Evolutionary conservation across 1,139 yeast species (phyloP).

Genomic region (Blastobotrys raffinosifermentans): DNA sequence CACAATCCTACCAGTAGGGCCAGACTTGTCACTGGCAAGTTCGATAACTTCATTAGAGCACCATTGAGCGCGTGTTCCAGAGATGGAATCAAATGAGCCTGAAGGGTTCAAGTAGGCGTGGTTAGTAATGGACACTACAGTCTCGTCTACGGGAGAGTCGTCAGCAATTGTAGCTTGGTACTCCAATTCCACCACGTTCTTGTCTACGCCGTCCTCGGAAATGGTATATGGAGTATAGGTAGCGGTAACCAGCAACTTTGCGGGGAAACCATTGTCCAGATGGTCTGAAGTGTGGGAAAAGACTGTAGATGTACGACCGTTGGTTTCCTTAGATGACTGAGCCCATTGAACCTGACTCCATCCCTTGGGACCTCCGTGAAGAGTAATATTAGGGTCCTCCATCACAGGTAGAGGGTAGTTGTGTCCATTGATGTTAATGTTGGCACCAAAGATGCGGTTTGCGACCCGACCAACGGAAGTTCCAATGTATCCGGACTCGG

Average conservation of each 20-base stretch:
- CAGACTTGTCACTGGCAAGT: conserved; percentile 35
- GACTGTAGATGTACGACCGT: conserved; percentile 30
- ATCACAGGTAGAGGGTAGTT: conserved; percentile 40
- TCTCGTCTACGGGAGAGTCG: conserved; percentile 38
- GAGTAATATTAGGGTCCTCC: conserved; percentile 37
- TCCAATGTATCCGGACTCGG: conserved; percentile 50
- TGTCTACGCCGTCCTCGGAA: conserved; percentile 19
- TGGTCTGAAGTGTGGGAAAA: conserved; percentile 38
- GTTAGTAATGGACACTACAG: conserved; percentile 56
- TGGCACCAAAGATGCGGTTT: conserved; percentile 50
- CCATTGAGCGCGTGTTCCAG: conserved; percentile 29
- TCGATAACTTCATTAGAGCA: conserved; percentile 33
- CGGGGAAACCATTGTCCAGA: conserved; percentile 52
- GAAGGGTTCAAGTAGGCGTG: conserved; percentile 54
- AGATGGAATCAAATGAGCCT: conserved; percentile 28
- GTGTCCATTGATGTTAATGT: conserved; percentile 39
- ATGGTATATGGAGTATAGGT: conserved; percentile 37
- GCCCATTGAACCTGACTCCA: conserved; percentile 42
- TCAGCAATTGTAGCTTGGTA: conserved; percentile 43
- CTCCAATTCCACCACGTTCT: conserved; percentile 39
- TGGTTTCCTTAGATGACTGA: conserved; percentile 43
- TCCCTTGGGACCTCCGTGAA: conserved; percentile 51
- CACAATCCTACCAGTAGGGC: conserved; percentile 49
- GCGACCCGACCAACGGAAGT: conserved; percentile 62
- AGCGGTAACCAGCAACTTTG: conserved; percentile 41